Evolutionary conservation across 352 stramenopile genomes (phyloP).

Genomic region (Globisporangium abappressorium): DNA sequence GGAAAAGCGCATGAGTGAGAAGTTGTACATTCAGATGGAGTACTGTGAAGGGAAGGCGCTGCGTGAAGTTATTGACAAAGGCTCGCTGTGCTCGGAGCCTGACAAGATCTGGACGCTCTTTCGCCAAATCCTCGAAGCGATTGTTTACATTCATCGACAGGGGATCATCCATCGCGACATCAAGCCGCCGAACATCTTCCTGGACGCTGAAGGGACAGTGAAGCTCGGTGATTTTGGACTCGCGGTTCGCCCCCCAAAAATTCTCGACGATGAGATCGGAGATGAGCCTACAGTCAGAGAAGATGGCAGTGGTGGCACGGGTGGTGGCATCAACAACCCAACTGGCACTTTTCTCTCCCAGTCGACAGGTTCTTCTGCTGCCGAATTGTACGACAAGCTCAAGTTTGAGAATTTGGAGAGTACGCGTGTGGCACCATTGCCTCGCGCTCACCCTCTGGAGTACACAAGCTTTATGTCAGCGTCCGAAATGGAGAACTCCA

Average conservation of each 20-base stretch:
- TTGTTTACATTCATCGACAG: conserved; percentile 93
- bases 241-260: conserved; percentile 77
- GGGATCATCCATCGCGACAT: conserved; percentile 93
- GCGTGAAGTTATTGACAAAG: conserved; percentile 93
- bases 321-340: neutral
- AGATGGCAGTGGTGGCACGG: conserved; percentile 16
- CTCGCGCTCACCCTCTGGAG: conserved; percentile 17
- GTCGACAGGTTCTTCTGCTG: conserved; percentile 62
- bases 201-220: conserved; percentile 91
- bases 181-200: conserved; percentile 93
- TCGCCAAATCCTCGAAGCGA: conserved; percentile 93
- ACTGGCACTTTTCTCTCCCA: conserved; percentile 36
- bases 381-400: conserved; percentile 64
- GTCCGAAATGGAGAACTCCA: conserved; percentile 41
- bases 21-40: conserved; percentile 95
- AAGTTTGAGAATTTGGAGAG: conserved; percentile 71
- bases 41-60: conserved; percentile 94
- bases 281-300: conserved; percentile 21
- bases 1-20: conserved; percentile 58
- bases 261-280: conserved; percentile 42
- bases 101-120: conserved; percentile 94
- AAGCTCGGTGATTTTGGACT: conserved; percentile 95
- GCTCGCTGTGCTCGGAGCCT: conserved; percentile 66
- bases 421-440: conserved; percentile 33
- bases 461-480: conserved; percentile 54